Percentiles rank a stretch among this genome's conserved stretches.
Evolutionary conservation across 2,329 filamentous ascomycete genomes (phyloP).

Genomic region (Dactylellina sp.): DNA sequence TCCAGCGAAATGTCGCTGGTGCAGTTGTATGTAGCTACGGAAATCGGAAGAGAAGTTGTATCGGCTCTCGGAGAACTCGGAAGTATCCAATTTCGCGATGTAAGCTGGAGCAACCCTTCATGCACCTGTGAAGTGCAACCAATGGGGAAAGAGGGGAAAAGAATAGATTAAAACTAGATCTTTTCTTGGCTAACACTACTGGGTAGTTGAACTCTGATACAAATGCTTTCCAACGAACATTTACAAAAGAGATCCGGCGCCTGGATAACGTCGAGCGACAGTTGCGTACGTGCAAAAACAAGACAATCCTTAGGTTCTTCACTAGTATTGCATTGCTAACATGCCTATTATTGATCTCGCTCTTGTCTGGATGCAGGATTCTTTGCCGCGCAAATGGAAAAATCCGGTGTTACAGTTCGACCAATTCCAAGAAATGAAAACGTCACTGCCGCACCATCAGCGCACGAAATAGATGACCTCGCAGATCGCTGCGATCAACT

Average conservation of each 20-base stretch:
- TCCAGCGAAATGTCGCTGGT: slow-evolving; percentile 99
- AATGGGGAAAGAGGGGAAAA: too few species aligned
- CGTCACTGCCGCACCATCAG: slow-evolving; percentile 85
- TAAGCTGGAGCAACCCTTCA: slow-evolving; percentile 67
- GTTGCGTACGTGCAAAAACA: slow-evolving; percentile 76
- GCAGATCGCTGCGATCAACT: slow-evolving; percentile 90
- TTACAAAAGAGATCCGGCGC: slow-evolving; percentile 95
- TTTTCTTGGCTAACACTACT: slow-evolving; percentile 54
- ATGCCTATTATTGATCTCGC: too few species aligned
- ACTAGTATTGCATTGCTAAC: background rate
- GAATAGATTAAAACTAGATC: too few species aligned
- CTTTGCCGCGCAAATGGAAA: slow-evolving; percentile 96
- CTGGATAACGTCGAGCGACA: slow-evolving; percentile 98
- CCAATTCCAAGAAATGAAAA: slow-evolving; percentile 92
- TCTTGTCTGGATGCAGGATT: slow-evolving; percentile 72
- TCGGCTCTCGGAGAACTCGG: slow-evolving; percentile 96
- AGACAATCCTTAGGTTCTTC: background rate
- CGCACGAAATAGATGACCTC: slow-evolving; percentile 95
- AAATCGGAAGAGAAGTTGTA: slow-evolving; percentile 97
- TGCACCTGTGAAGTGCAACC: slow-evolving; percentile 55
- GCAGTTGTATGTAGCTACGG: slow-evolving; percentile 98
- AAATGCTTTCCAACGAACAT: slow-evolving; percentile 95
- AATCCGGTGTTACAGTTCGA: slow-evolving; percentile 83
- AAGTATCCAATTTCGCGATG: slow-evolving; percentile 96
- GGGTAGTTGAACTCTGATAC: slow-evolving; percentile 89